Evolutionary conservation across 2,329 filamentous ascomycete genomes (phyloP), one percentile per base, ranked within the genome.

Genomic region (Coniochaeta ligniaria): DNA sequence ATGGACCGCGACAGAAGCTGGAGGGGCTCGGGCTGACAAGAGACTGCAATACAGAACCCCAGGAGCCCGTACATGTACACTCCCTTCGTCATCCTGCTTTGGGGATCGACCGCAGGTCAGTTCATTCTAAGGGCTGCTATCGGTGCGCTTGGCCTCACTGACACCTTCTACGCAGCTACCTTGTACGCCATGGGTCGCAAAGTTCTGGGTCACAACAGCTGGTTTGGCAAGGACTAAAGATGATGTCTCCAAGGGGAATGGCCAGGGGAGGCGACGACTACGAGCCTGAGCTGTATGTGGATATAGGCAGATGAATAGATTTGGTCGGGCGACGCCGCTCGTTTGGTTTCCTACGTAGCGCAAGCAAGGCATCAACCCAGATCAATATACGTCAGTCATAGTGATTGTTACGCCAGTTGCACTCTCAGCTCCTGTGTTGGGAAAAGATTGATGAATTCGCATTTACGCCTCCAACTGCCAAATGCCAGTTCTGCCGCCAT

Each of bases 171-270:
- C 20, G 59, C 65, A 86, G 83, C 76, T 59, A 72, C 77, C 66
- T 78, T 91, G 76, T 94, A 90, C 80, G 88, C 87, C 79, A 87
- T 89, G 79, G 78, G 81, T 74, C 88, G 90, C 73, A 86, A 90
- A 79, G 78, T 90, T 65, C 73, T 87, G 64, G 90, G 90, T 70
- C 85, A 93, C 82, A 93, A 92, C 84, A 91, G 87, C 64, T 92
- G 87, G 86, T 90, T 85, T 70, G 77, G 81, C 72, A 81, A 83
- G 75, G 71, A 77, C 66, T 85, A 81, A 71, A 55, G 17, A 12
- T 60, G 17, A 12, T 9, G 31, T 56, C 17, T 35, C 6, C 14
- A 12, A 8, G 2, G 8, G 6, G 31, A 56, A 22, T 54, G 26
- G 52, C 5, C 4, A 3, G n/a, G 11, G 14, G 26, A 31, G 38